These are phyloP conservation scores for Cryptosporidium viatorum DNA, from an alignment of 169 alveolate genomes.

Conservation along the genomic window DNA sequence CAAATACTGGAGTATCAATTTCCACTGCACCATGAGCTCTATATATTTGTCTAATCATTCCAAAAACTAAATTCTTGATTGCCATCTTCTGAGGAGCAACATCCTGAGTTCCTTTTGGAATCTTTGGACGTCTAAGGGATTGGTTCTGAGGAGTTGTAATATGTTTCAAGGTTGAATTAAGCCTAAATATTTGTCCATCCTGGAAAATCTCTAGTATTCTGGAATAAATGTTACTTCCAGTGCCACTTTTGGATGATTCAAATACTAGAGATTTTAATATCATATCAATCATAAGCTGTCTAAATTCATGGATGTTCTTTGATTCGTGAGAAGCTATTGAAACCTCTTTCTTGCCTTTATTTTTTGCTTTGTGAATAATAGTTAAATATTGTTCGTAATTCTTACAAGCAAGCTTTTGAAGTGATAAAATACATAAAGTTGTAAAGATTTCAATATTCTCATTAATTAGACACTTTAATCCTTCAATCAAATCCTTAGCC, in stretches of 20 bases:
- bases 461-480: not conserved
- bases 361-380: slow-evolving; percentile 35
- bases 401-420: slow-evolving; percentile 37
- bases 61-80: slow-evolving; percentile 88
- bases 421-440: not conserved
- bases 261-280: not conserved
- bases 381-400: slow-evolving; percentile 22
- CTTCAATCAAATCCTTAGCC: not conserved
- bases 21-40: slow-evolving; percentile 96
- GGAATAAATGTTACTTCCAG: not conserved
- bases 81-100: slow-evolving; percentile 93
- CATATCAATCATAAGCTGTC: not conserved
- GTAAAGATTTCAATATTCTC: slow-evolving; percentile 22
- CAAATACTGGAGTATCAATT: slow-evolving; percentile 98
- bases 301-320: slow-evolving; percentile 40
- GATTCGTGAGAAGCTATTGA: slow-evolving; percentile 47
- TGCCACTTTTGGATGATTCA: not conserved
- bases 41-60: slow-evolving; percentile 87
- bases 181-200: slow-evolving; percentile 2
- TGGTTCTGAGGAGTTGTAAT: slow-evolving; percentile 76
- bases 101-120: slow-evolving; percentile 96
- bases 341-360: slow-evolving; percentile 15
- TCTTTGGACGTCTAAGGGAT: slow-evolving; percentile 86
- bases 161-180: not conserved
- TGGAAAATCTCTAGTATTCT: not conserved